Percentiles rank a stretch among this genome's conserved stretches.
Evolutionary conservation across 345 rosid genomes (phyloP).

Genomic region (Citrus unshiu): DNA sequence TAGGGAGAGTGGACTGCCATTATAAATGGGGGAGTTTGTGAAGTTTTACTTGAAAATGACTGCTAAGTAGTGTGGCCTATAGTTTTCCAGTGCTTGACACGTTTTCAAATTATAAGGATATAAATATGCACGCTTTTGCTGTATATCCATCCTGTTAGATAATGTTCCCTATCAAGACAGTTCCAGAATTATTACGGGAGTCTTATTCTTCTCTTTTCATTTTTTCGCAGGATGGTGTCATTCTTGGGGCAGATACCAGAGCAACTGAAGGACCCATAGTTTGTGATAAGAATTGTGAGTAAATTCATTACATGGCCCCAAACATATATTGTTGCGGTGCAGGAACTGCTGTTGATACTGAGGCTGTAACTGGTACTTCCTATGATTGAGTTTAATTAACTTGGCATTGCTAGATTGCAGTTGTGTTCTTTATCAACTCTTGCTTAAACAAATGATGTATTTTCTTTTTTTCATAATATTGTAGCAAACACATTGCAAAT

Average conservation of each 20-base stretch:
- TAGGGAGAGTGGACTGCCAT: not conserved
- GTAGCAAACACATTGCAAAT: not conserved
- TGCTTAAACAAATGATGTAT: not conserved
- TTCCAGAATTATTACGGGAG: conserved; percentile 3
- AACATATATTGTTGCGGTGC: conserved; percentile 96
- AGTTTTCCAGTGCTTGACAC: not conserved
- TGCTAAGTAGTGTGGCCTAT: not conserved
- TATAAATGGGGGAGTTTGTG: not conserved
- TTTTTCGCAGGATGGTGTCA: conserved; percentile 69
- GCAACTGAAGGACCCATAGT: conserved; percentile 96
- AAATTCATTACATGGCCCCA: conserved; percentile 98
- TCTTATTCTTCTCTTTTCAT: not conserved
- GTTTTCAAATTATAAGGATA: not conserved
- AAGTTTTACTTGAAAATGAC: not conserved
- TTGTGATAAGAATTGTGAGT: conserved; percentile 96
- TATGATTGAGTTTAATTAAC: conserved; percentile 8
- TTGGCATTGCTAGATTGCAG: not conserved
- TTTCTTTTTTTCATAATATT: not conserved
- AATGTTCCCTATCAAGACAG: not conserved
- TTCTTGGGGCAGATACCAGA: conserved; percentile 91
- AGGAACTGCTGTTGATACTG: conserved; percentile 97
- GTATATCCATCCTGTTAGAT: not conserved
- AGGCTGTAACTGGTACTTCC: conserved; percentile 85
- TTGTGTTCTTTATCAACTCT: not conserved
- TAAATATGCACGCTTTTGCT: not conserved